These are phyloP conservation scores for Willaertia magna DNA, from an alignment of 208 protist species.

Conservation along the genomic window DNA sequence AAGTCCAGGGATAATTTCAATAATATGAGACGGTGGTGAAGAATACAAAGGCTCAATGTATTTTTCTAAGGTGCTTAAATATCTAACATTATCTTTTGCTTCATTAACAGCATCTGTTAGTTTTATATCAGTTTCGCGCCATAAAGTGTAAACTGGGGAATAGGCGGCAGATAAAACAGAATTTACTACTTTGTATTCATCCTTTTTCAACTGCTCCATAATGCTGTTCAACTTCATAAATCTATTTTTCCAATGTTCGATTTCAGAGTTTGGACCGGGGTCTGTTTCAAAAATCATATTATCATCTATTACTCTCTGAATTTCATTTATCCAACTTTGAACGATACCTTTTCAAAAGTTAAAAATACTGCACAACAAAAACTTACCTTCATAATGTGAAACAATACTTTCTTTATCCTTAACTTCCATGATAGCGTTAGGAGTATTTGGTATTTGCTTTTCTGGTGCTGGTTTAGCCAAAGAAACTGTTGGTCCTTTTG, in stretches of 20 bases:
- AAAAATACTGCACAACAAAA: no score
- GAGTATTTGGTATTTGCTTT: conserved; percentile 13
- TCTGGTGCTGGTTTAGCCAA: conserved; percentile 1
- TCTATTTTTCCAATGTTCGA: conserved; percentile 79
- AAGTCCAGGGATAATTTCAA: conserved; percentile 75
- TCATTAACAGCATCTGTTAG: conserved; percentile 86
- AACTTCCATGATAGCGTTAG: conserved; percentile 8
- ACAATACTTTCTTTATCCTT: conserved; percentile 13
- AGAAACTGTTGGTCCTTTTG: not conserved
- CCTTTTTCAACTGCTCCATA: conserved; percentile 53
- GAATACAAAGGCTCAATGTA: conserved; percentile 89
- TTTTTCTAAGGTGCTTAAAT: conserved; percentile 84
- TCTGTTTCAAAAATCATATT: conserved; percentile 16
- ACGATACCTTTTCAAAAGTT: conserved; percentile 11
- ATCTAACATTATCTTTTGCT: conserved; percentile 95
- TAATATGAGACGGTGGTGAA: conserved; percentile 71
- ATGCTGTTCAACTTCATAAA: conserved; percentile 73
- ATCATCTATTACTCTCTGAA: conserved; percentile 8
- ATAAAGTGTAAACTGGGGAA: conserved; percentile 61
- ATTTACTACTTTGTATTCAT: conserved; percentile 49
- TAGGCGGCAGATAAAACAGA: conserved; percentile 71
- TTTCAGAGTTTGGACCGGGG: conserved; percentile 73
- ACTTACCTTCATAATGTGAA: no score
- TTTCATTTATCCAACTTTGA: conserved; percentile 23
- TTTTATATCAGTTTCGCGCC: conserved; percentile 62